Conservation (phyloP, 2,329 filamentous ascomycete species). For the Colletotrichum sp. region DNA sequence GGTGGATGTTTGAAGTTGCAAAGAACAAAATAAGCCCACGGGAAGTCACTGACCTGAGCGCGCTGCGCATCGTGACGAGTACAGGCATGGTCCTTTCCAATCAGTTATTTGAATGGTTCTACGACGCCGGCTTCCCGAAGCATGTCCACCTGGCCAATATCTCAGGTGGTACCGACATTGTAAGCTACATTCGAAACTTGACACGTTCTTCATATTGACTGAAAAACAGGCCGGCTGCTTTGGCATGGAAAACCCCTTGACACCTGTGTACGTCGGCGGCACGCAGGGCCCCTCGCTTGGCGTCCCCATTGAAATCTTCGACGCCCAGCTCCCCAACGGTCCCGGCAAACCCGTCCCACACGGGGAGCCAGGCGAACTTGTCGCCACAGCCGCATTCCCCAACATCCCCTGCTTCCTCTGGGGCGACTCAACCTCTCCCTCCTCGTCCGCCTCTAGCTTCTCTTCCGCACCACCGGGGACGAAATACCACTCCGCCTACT, state of each 20-base stretch:
- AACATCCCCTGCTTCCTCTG: slow-evolving; percentile 75
- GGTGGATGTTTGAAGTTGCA: slow-evolving; percentile 77
- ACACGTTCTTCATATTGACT: not conserved
- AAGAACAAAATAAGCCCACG: slow-evolving; percentile 67
- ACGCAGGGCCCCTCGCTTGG: slow-evolving; percentile 56
- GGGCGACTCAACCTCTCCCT: slow-evolving; percentile 45
- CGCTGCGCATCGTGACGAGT: slow-evolving; percentile 65
- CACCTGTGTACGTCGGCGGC: slow-evolving; percentile 66
- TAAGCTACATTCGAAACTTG: slow-evolving; percentile 33
- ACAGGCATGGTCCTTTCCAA: slow-evolving; percentile 86
- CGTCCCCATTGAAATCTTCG: slow-evolving; percentile 62
- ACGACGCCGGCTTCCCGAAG: slow-evolving; percentile 73
- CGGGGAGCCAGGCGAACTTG: slow-evolving; percentile 77
- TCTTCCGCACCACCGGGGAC: slow-evolving; percentile 49
- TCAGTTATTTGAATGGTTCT: slow-evolving; percentile 79
- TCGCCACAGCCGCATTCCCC: slow-evolving; percentile 73
- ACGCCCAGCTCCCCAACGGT: slow-evolving; percentile 60
- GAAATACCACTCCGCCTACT: slow-evolving; percentile 66
- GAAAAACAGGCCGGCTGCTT: slow-evolving; percentile 60
- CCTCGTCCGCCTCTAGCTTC: slow-evolving; percentile 25
- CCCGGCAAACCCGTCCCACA: slow-evolving; percentile 48
- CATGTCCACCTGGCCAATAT: slow-evolving; percentile 74
- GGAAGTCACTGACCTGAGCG: slow-evolving; percentile 65
- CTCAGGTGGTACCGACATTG: slow-evolving; percentile 79
- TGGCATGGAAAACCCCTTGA: slow-evolving; percentile 69